Conservation (phyloP, 805 yeast species). For the Zygosaccharomyces bisporus region DNA sequence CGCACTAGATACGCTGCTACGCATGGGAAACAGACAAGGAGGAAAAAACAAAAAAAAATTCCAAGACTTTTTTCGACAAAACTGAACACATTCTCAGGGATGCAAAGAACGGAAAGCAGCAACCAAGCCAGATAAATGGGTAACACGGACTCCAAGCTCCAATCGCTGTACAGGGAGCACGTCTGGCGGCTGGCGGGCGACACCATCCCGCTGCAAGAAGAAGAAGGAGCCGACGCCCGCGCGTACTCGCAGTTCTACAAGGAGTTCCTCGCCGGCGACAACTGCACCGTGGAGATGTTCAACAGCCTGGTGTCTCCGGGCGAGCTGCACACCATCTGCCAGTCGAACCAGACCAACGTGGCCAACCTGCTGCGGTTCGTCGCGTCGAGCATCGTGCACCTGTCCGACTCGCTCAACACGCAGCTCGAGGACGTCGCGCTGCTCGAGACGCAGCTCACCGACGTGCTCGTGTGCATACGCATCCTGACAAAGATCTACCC, state of each 20-base stretch:
- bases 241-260: constrained; percentile 14
- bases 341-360: constrained; percentile 55
- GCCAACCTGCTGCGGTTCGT: constrained; percentile 46
- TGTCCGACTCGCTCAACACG: constrained; percentile 18
- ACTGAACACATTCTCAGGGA: background rate
- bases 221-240: constrained; percentile 44
- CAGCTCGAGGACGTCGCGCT: constrained; percentile 6
- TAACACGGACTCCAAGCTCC: constrained; percentile 62
- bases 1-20: background rate
- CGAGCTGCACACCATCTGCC: constrained; percentile 60
- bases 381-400: constrained; percentile 34
- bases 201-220: constrained; percentile 1
- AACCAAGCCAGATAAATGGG: constrained; percentile 54
- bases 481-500: constrained; percentile 65
- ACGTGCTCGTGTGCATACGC: constrained; percentile 59
- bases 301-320: constrained; percentile 48
- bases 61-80: background rate
- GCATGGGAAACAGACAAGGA: background rate
- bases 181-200: constrained; percentile 24
- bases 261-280: constrained; percentile 21
- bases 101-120: background rate
- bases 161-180: constrained; percentile 50
- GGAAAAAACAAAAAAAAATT: background rate
- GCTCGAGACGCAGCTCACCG: constrained; percentile 14
- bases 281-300: constrained; percentile 19